phyloP scores from a whole-genome alignment of 306 rosid genomes.

The Senna tora region DNA sequence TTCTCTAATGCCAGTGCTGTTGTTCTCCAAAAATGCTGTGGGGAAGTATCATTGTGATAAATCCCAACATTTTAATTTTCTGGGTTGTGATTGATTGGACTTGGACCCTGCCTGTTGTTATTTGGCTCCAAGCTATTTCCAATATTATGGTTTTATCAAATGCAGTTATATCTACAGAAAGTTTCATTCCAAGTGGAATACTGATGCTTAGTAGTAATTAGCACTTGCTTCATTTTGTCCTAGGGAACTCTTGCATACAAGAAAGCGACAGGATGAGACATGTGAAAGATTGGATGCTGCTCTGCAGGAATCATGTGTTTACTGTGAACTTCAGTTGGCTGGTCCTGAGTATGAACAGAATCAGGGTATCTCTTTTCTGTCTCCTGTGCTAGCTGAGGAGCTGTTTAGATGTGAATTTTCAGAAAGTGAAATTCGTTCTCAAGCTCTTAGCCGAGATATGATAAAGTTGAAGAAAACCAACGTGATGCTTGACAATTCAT shows the following conservation, averaged over 20 bases:
- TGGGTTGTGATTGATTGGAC: background rate
- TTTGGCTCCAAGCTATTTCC: slow-evolving; percentile 15
- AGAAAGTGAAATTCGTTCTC: slow-evolving; percentile 53
- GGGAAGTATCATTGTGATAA: slow-evolving; percentile 1
- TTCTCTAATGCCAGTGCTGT: background rate
- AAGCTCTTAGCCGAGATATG: slow-evolving; percentile 69
- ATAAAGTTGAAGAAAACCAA: slow-evolving; percentile 56
- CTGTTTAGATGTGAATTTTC: slow-evolving; percentile 58
- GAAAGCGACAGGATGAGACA: slow-evolving; percentile 61
- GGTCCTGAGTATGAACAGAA: slow-evolving; percentile 59
- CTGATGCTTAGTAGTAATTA: slow-evolving; percentile 1
- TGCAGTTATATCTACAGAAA: background rate
- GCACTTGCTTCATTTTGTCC: slow-evolving; percentile 29
- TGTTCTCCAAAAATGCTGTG: slow-evolving; percentile 1
- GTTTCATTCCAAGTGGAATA: slow-evolving; percentile 20
- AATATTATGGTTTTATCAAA: background rate
- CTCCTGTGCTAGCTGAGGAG: slow-evolving; percentile 59
- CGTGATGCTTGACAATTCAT: slow-evolving; percentile 58
- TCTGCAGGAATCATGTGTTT: slow-evolving; percentile 58
- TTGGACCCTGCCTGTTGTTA: background rate
- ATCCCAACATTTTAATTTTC: background rate
- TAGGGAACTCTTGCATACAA: slow-evolving; percentile 70
- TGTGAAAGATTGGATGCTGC: slow-evolving; percentile 50
- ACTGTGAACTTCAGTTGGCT: slow-evolving; percentile 66
- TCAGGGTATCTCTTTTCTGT: slow-evolving; percentile 58